A percentile compares a stretch with the other conserved stretches of the same genome.
Conservation (phyloP, 345 rosid genomes). For the Mercurialis annua region DNA sequence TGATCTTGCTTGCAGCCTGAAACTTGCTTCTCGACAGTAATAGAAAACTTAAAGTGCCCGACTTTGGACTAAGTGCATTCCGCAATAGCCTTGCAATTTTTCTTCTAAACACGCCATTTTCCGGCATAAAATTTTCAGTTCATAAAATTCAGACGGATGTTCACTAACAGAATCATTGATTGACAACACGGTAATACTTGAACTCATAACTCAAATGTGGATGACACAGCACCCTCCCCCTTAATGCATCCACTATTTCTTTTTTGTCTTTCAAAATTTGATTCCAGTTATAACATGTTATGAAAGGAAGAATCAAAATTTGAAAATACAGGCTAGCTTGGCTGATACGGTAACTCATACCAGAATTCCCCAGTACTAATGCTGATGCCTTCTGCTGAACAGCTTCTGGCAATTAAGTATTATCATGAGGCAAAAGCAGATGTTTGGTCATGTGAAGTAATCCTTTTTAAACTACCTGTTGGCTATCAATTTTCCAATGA, state of each 20-base stretch:
- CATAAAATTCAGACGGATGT: background rate
- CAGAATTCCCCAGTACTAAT: slow-evolving; percentile 4
- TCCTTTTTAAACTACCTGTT: slow-evolving; percentile 78
- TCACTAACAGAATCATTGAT: slow-evolving; percentile 20
- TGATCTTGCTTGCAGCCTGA: slow-evolving; percentile 55
- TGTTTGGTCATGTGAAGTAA: slow-evolving; percentile 90
- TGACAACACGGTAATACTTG: slow-evolving; percentile 71
- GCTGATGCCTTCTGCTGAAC: slow-evolving; percentile 29
- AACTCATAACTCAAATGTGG: too few relatives aligned
- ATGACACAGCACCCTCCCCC: too few relatives aligned
- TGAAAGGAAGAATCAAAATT: background rate
- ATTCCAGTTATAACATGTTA: background rate
- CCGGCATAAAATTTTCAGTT: too few relatives aligned
- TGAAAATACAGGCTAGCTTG: background rate
- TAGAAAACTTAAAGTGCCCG: slow-evolving; percentile 84
- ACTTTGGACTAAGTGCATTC: slow-evolving; percentile 77
- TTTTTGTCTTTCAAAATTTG: background rate
- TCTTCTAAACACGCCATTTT: slow-evolving; percentile 8
- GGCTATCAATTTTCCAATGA: slow-evolving; percentile 79
- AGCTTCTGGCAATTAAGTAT: slow-evolving; percentile 71
- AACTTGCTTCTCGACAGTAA: slow-evolving; percentile 67
- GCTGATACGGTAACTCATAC: background rate
- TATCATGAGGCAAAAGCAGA: slow-evolving; percentile 88
- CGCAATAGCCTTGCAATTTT: slow-evolving; percentile 21
- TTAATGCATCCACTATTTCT: background rate